These are phyloP conservation scores for Geotrichum ghanense DNA, from an alignment of 805 yeast genomes.

Conservation along the genomic window DNA sequence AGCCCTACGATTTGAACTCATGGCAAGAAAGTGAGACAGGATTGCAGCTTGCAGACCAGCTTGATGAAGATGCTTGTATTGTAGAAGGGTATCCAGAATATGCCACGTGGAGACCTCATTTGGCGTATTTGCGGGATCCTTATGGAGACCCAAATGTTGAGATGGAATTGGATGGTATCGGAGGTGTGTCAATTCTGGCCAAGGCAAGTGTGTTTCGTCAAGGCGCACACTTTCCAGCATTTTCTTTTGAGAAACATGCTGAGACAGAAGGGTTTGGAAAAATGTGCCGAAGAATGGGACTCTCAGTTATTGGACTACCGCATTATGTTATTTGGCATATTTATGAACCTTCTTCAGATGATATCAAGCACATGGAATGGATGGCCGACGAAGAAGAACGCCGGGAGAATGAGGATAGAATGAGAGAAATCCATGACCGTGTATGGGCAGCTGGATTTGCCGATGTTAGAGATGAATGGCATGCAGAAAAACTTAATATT, in stretches of 20 bases:
- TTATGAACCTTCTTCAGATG: slow-evolving; percentile 91
- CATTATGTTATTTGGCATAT: slow-evolving; percentile 96
- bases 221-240: slow-evolving; percentile 93
- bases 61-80: slow-evolving; percentile 88
- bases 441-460: slow-evolving; percentile 69
- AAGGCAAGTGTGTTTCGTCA: slow-evolving; percentile 73
- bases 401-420: slow-evolving; percentile 25
- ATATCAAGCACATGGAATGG: slow-evolving; percentile 48
- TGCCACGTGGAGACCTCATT: slow-evolving; percentile 95
- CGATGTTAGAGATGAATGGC: slow-evolving; percentile 66
- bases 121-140: slow-evolving; percentile 86
- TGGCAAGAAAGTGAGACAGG: slow-evolving; percentile 89
- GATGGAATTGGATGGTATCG: slow-evolving; percentile 88
- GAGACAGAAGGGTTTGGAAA: slow-evolving; percentile 97
- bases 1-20: slow-evolving; percentile 90
- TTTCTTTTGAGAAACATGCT: slow-evolving; percentile 88
- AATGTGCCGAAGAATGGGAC: slow-evolving; percentile 77
- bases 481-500: slow-evolving; percentile 53
- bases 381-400: slow-evolving; percentile 27
- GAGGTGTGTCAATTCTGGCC: slow-evolving; percentile 87
- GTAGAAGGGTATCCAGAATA: slow-evolving; percentile 98
- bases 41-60: slow-evolving; percentile 28
- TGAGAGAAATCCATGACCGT: slow-evolving; percentile 25
- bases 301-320: slow-evolving; percentile 77
- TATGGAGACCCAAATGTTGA: slow-evolving; percentile 85